A percentile compares a stretch with the other conserved stretches of the same genome.
Evolutionary conservation across 2,329 filamentous ascomycete genomes (phyloP).

Genomic region (Microdochium bolleyi): DNA sequence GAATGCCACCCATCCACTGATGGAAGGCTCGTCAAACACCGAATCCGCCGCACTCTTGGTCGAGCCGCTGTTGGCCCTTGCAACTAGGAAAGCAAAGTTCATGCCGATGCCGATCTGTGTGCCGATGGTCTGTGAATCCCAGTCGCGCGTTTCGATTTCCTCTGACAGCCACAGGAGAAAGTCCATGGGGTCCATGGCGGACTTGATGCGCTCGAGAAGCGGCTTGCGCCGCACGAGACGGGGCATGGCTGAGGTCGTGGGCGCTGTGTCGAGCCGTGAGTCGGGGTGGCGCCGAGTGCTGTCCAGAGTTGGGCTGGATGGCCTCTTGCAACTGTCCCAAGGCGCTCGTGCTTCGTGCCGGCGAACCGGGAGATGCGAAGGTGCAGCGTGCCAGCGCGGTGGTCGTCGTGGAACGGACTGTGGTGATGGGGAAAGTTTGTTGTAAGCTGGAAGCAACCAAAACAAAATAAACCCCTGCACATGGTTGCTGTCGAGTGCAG

Average conservation of each 20-base stretch:
- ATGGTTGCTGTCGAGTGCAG: background rate
- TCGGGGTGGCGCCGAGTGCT: background rate
- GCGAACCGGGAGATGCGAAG: background rate
- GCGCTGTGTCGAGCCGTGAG: background rate
- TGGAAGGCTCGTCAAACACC: slow-evolving; percentile 68
- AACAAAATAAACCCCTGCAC: background rate
- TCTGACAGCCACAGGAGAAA: slow-evolving; percentile 87
- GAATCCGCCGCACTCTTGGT: slow-evolving; percentile 56
- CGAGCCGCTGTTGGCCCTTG: slow-evolving; percentile 65
- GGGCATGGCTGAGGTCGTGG: slow-evolving; percentile 38
- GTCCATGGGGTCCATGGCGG: slow-evolving; percentile 80
- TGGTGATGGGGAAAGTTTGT: background rate
- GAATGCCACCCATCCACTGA: slow-evolving; percentile 56
- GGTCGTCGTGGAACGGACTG: background rate
- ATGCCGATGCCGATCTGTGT: slow-evolving; percentile 65
- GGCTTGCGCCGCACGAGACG: slow-evolving; percentile 79
- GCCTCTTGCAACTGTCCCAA: background rate
- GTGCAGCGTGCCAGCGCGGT: background rate
- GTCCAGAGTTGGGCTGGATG: background rate
- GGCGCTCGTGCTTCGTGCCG: background rate
- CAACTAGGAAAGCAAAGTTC: slow-evolving; percentile 75
- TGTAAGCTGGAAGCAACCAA: background rate
- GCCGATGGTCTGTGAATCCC: slow-evolving; percentile 75
- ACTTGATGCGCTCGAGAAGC: slow-evolving; percentile 70
- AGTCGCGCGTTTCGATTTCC: slow-evolving; percentile 84